Percentiles rank a stretch among this genome's conserved stretches.
Conservation (phyloP, 352 stramenopile species). For the Phytophthora meadii region DNA sequence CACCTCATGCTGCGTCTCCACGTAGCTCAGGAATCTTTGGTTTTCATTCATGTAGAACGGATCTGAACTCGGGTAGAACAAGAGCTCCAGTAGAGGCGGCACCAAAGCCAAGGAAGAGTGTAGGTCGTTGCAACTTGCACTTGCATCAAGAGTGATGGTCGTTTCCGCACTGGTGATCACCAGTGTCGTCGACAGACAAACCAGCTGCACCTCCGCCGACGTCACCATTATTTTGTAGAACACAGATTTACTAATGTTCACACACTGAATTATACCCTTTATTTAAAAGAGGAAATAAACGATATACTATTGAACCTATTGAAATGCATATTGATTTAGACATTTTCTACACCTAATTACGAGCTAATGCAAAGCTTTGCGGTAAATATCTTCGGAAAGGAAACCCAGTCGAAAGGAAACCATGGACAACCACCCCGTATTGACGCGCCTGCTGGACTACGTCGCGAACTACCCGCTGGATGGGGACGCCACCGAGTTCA, state of each 20-base stretch:
- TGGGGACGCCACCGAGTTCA: conserved; percentile 18
- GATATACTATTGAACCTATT: background rate
- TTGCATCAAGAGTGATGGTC: conserved; percentile 4
- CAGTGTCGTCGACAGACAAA: conserved; percentile 59
- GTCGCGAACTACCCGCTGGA: conserved; percentile 13
- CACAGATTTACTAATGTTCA: background rate
- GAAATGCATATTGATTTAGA: no score
- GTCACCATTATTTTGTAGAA: conserved; percentile 2
- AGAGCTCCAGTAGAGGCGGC: conserved; percentile 55
- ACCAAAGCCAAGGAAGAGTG: conserved; percentile 39
- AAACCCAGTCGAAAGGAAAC: conserved; percentile 3
- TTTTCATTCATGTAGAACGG: background rate
- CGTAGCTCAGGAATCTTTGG: conserved; percentile 64
- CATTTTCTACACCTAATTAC: background rate
- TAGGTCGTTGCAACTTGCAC: conserved; percentile 1
- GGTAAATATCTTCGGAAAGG: conserved; percentile 9
- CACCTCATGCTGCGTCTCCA: conserved; percentile 72
- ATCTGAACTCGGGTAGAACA: conserved; percentile 49
- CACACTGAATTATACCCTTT: background rate
- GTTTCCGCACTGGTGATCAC: conserved; percentile 63
- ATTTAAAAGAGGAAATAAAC: background rate
- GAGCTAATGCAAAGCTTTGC: background rate
- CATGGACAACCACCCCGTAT: conserved; percentile 16
- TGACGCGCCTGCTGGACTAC: conserved; percentile 27
- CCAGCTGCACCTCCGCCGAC: conserved; percentile 58